Conservation (phyloP, 2,329 filamentous ascomycete species). For the Cryphonectria nitschkei region DNA sequence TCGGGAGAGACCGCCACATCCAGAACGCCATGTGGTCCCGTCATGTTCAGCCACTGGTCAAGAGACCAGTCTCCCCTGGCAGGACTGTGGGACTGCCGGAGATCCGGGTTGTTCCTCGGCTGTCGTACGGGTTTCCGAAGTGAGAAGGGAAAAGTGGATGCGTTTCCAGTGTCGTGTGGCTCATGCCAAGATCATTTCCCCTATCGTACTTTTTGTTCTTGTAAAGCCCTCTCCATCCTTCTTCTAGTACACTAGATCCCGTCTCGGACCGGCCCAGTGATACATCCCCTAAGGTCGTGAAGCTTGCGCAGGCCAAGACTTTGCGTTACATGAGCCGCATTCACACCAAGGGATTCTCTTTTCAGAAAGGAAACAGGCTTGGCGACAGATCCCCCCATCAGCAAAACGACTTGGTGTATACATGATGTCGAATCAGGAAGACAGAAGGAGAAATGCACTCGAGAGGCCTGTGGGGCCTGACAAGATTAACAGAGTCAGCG, state of each 20-base stretch:
- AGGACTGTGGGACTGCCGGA: background rate
- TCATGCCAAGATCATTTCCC: background rate
- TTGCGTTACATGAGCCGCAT: background rate
- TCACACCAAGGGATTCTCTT: background rate
- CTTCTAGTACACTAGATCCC: background rate
- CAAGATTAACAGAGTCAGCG: background rate
- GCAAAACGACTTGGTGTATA: background rate
- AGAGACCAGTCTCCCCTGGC: background rate
- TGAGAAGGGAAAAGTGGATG: background rate
- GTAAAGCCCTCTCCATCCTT: background rate
- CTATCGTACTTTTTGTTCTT: background rate
- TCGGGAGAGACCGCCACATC: background rate
- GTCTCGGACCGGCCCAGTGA: background rate
- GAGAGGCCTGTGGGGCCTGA: background rate
- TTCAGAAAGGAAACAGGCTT: background rate
- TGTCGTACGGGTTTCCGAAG: slow-evolving; percentile 1
- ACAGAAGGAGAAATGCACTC: background rate
- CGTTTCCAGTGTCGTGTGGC: background rate
- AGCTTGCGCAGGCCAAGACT: slow-evolving; percentile 3
- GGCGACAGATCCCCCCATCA: background rate
- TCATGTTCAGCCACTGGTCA: background rate
- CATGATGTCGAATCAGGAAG: too few species aligned
- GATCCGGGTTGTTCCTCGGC: slow-evolving; percentile 1
- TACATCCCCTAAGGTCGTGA: background rate
- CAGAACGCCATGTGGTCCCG: background rate